Base-by-base conservation (phyloP, 805 yeast species). In the Lipomyces yamadae region DNA sequence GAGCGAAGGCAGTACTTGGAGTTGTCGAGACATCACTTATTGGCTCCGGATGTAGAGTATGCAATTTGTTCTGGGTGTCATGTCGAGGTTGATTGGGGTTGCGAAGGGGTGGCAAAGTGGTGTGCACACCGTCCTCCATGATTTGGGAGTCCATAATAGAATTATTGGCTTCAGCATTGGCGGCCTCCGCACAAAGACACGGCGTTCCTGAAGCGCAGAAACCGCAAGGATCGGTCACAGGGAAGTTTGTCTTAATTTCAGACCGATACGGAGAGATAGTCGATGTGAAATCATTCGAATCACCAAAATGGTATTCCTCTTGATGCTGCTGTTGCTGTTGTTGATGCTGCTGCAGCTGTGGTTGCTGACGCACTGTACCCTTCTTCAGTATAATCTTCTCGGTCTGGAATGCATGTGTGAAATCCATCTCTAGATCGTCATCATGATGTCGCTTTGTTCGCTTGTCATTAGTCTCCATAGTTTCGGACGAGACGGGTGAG, bases 141-240 rank as follows among this genome's bases (percentile, higher is more conserved):
- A 42, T 60, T 30, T 55, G 52, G 71, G 56, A 65, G n/a, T 61
- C 63, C 66, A 56, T 61, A 52, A 45, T 54, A 29, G 63, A 57
- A 60, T 42, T 30, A 39, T 72, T 75, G 8, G 73, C 68, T 61
- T 73, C 74, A 15, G 77, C 78, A n/a, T 78, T 78, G 8, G 84
- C 85, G 18, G 86, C 90, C 72, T 92, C 97, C 34, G 94, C 85
- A 76, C 98, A 94, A 1, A 94, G 90, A 78, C 98, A 94, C 1
- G 97, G 93, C 0, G 96, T 88, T 72, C 88, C 95, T 72, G 91
- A 97, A 0, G 96, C 86, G 75, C 98, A 94, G 77, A 94, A 93
- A 0, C 98, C 98, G 78, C 98, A 94, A 66, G 89, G 86, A 71
- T 90, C 96, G 67, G 82, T 69, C 45, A 61, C 61, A 91, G 87